A percentile compares a stretch with the other conserved stretches of the same genome.
phyloP scores from a whole-genome alignment of 768 basidiomycete genomes.

The Hortiboletus flavorubellus region DNA sequence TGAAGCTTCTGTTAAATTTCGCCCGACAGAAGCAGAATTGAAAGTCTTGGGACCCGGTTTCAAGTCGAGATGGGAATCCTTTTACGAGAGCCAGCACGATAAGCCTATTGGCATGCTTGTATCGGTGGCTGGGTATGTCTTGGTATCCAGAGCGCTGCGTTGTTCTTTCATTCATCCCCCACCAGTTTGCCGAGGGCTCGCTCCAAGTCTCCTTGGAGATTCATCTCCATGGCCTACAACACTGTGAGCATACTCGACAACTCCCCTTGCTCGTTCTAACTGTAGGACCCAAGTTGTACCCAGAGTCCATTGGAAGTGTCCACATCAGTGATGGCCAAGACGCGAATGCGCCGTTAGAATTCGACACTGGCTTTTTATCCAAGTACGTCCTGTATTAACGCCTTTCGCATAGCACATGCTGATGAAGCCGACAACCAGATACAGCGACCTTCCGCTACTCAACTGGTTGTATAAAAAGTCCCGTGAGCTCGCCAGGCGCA shows the following conservation, averaged over 20 bases:
- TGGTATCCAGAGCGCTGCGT: background rate
- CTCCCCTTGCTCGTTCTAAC: background rate
- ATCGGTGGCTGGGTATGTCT: conserved; percentile 38
- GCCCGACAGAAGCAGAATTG: conserved; percentile 51
- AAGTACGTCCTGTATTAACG: conserved; percentile 27
- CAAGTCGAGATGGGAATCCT: background rate
- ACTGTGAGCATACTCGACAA: conserved; percentile 23
- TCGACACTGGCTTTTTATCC: conserved; percentile 44
- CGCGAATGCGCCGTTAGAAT: conserved; percentile 39
- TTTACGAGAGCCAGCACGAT: conserved; percentile 36
- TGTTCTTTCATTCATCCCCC: background rate
- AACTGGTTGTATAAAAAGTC: conserved; percentile 47
- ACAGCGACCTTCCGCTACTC: conserved; percentile 42
- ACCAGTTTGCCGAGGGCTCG: conserved; percentile 23
- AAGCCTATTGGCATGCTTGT: conserved; percentile 51
- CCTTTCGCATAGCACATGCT: background rate
- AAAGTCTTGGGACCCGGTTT: conserved; percentile 45
- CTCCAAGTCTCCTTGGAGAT: conserved; percentile 19
- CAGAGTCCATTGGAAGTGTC: conserved; percentile 43
- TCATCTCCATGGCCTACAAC: conserved; percentile 30
- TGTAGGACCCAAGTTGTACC: conserved; percentile 34
- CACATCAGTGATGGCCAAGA: conserved; percentile 46
- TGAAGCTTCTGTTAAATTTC: conserved; percentile 52
- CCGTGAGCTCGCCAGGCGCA: conserved; percentile 53
- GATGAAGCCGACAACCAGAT: background rate